phyloP scores from a whole-genome alignment of 805 yeast genomes.

The Candida dendrica region DNA sequence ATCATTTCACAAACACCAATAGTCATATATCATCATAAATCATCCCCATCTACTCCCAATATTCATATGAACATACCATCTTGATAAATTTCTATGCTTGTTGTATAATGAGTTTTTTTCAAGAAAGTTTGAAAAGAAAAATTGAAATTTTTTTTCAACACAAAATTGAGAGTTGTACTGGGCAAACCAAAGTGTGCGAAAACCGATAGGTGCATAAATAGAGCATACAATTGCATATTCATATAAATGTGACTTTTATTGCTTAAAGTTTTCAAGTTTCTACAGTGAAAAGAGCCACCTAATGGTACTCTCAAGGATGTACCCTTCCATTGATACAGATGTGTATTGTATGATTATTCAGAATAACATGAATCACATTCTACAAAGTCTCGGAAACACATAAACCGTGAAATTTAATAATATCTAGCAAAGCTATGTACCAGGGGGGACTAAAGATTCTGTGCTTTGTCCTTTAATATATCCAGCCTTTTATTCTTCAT shows the following conservation, averaged over 20 bases:
- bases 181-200: not conserved
- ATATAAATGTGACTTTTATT: too few relatives aligned
- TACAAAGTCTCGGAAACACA: too few relatives aligned
- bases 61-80: not conserved
- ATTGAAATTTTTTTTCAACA: not conserved
- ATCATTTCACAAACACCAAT: too few relatives aligned
- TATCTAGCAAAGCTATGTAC: too few relatives aligned
- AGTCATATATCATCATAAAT: not conserved
- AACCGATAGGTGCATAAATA: not conserved
- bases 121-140: not conserved
- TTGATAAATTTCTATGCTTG: not conserved
- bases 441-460: too few relatives aligned
- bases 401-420: too few relatives aligned
- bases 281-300: too few relatives aligned
- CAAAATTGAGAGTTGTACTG: not conserved
- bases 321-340: too few relatives aligned
- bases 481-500: constrained; percentile 18
- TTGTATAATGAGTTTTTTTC: not conserved
- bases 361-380: too few relatives aligned
- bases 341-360: too few relatives aligned
- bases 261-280: too few relatives aligned
- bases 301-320: too few relatives aligned
- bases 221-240: not conserved
- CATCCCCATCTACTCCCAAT: not conserved
- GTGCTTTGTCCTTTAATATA: not conserved